Conservation (phyloP, 2,329 filamentous ascomycete species). For the Epichloe scottii region DNA sequence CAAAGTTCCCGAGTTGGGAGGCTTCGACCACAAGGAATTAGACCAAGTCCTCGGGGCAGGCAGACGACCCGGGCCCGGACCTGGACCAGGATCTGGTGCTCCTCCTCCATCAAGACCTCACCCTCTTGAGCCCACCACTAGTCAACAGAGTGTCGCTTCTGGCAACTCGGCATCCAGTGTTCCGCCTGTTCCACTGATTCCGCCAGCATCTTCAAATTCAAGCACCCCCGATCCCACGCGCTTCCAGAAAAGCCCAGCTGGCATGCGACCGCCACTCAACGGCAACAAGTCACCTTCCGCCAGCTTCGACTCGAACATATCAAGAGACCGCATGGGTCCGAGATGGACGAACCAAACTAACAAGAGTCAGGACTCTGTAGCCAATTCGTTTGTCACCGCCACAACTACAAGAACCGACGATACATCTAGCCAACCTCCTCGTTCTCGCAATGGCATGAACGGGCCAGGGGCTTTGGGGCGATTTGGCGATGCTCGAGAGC, state of each 20-base stretch:
- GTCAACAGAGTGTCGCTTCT: slow-evolving; percentile 11
- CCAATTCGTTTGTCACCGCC: slow-evolving; percentile 26
- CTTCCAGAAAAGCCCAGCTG: slow-evolving; percentile 16
- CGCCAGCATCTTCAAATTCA: slow-evolving; percentile 9
- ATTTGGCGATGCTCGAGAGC: slow-evolving; percentile 17
- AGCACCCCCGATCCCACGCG: slow-evolving; percentile 15
- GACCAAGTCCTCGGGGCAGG: slow-evolving; percentile 58
- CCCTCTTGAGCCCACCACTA: slow-evolving; percentile 13
- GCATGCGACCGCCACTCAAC: slow-evolving; percentile 24
- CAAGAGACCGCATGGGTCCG: slow-evolving; percentile 27
- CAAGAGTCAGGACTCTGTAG: slow-evolving; percentile 45
- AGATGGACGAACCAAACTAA: slow-evolving; percentile 37
- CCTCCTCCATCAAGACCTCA: slow-evolving; percentile 13
- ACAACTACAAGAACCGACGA: slow-evolving; percentile 36
- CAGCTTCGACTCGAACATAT: slow-evolving; percentile 36
- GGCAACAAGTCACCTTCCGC: slow-evolving; percentile 35
- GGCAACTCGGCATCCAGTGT: slow-evolving; percentile 6
- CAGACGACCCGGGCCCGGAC: slow-evolving; percentile 24
- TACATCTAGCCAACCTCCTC: slow-evolving; percentile 34
- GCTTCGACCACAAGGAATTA: slow-evolving; percentile 70
- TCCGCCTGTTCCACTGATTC: slow-evolving; percentile 7
- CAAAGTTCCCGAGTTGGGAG: slow-evolving; percentile 61
- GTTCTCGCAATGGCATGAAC: slow-evolving; percentile 38
- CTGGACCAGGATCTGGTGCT: slow-evolving; percentile 12
- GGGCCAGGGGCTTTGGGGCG: slow-evolving; percentile 27